Percentiles rank a stretch among this genome's conserved stretches.
These are phyloP conservation scores for Coelastrella sp. DNA, from an alignment of 139 green algal genomes.

Conservation along the genomic window DNA sequence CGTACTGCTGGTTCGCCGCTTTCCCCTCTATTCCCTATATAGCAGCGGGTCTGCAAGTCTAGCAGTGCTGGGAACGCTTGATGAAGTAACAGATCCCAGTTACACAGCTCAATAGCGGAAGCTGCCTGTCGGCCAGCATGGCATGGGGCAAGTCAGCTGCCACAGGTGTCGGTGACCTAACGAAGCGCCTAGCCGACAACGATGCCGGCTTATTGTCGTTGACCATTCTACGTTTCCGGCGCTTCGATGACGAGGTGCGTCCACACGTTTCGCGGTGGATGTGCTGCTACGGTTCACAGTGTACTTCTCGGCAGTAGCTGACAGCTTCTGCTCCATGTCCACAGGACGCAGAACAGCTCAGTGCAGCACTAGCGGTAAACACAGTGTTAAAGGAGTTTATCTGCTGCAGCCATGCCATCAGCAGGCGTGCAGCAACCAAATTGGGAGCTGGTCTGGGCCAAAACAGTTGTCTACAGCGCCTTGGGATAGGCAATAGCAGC, in stretches of 20 bases:
- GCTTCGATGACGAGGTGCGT: conserved; percentile 36
- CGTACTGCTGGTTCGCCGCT: too few relatives aligned
- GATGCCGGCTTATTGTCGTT: conserved; percentile 51
- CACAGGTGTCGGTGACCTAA: conserved; percentile 49
- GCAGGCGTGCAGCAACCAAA: conserved; percentile 13
- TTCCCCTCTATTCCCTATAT: too few relatives aligned
- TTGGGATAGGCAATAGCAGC: conserved; percentile 57
- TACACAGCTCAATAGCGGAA: too few relatives aligned
- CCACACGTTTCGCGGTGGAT: not conserved
- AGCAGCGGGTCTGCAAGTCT: not conserved
- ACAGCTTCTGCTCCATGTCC: not conserved
- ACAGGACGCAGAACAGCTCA: conserved; percentile 22
- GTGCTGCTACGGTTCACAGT: not conserved
- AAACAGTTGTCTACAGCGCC: conserved; percentile 37
- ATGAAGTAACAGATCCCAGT: not conserved
- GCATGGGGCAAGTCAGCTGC: conserved; percentile 50
- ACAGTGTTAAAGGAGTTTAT: conserved; percentile 56
- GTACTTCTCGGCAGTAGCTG: not conserved
- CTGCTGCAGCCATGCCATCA: conserved; percentile 50
- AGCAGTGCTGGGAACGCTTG: not conserved
- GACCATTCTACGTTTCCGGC: conserved; percentile 51
- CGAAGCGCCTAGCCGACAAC: conserved; percentile 37
- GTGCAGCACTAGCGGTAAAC: conserved; percentile 44
- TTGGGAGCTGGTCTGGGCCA: conserved; percentile 39
- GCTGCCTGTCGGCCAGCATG: too few relatives aligned